Conservation (phyloP, 225 moss, liverwort and hornwort species). For the Antitrichia curtipendula region DNA sequence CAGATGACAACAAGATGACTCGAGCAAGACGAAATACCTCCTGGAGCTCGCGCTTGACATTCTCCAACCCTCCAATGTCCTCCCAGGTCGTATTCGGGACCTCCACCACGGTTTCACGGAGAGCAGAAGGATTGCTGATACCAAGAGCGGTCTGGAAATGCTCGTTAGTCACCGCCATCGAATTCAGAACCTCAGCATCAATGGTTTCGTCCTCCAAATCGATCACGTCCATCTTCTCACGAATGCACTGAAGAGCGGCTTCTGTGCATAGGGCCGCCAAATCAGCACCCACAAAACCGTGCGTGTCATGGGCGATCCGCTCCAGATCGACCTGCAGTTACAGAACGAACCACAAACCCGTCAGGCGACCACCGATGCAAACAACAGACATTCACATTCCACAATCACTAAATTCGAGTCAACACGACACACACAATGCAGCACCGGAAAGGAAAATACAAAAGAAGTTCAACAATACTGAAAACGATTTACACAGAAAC, state of each 20-base stretch:
- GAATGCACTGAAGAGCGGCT: conserved; percentile 90
- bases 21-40: conserved; percentile 28
- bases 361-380: neutral
- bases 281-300: conserved; percentile 95
- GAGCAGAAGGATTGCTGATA: conserved; percentile 92
- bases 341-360: neutral
- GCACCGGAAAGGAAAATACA: neutral
- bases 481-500: neutral
- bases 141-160: conserved; percentile 95
- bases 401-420: neutral
- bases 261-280: conserved; percentile 87
- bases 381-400: neutral
- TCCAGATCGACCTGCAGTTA: conserved; percentile 70
- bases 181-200: conserved; percentile 87
- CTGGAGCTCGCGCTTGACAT: conserved; percentile 91
- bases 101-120: conserved; percentile 92
- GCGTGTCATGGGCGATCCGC: conserved; percentile 83
- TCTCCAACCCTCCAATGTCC: conserved; percentile 84
- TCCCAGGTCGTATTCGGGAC: conserved; percentile 92
- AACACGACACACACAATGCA: neutral
- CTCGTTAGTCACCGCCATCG: conserved; percentile 92
- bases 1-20: too few relatives aligned
- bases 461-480: neutral
- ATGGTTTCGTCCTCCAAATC: conserved; percentile 94
- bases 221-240: conserved; percentile 98